phyloP scores from a whole-genome alignment of 2,329 filamentous ascomycete genomes.

The Epichloe festucae region DNA sequence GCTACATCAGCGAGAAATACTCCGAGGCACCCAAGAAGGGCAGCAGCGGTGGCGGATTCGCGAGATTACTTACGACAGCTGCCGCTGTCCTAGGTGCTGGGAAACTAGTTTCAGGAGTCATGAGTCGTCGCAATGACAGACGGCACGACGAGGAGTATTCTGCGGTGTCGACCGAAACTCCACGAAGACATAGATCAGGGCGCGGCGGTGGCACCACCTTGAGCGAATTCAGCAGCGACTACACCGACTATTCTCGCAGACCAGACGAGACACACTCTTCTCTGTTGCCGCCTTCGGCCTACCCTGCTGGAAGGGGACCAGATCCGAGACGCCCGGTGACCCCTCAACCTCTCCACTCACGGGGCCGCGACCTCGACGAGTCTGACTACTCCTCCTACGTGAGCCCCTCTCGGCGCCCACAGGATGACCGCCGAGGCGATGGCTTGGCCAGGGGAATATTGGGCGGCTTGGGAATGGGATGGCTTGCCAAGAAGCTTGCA shows the following conservation, averaged over 20 bases:
- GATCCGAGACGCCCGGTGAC: conserved; percentile 29
- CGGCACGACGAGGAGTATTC: conserved; percentile 47
- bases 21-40: conserved; percentile 32
- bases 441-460: conserved; percentile 44
- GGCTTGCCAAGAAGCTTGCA: conserved; percentile 52
- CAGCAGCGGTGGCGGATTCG: conserved; percentile 38
- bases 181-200: conserved; percentile 31
- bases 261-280: conserved; percentile 23
- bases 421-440: conserved; percentile 29
- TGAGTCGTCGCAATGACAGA: conserved; percentile 36
- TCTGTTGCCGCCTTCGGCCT: conserved; percentile 33
- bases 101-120: conserved; percentile 45
- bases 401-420: conserved; percentile 47
- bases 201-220: conserved; percentile 22
- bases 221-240: conserved; percentile 41
- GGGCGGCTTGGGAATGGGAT: conserved; percentile 53
- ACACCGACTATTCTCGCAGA: conserved; percentile 21
- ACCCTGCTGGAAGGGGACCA: conserved; percentile 27
- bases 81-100: conserved; percentile 51
- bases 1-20: conserved; percentile 54
- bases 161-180: conserved; percentile 48
- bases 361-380: conserved; percentile 32
- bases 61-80: conserved; percentile 45
- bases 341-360: conserved; percentile 34
- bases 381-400: conserved; percentile 49